Percentiles rank a stretch among this genome's conserved stretches.
Evolutionary conservation across 129 eudicot genomes (phyloP).

Genomic region (sunflower (Helianthus annuus)): HanXRQr2.0-SUNRISE NC_035443.2:25511433-25511932

Average conservation of each 20-base stretch:
- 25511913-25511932: constrained; percentile 58
- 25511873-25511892: constrained; percentile 64
- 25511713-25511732: constrained; percentile 84
- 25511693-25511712: constrained; percentile 70
- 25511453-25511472: too few species aligned
- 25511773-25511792: constrained; percentile 77
- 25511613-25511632: constrained; percentile 86
- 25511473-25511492: too few species aligned
- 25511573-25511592: constrained; percentile 81
- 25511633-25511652: constrained; percentile 89
- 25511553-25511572: constrained; percentile 43
- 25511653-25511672: constrained; percentile 81
- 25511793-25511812: constrained; percentile 84
- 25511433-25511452: too few species aligned
- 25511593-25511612: constrained; percentile 77
- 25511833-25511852: constrained; percentile 46
- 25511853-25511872: constrained; percentile 47
- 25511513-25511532: constrained; percentile 88
- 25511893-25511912: constrained; percentile 56
- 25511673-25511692: constrained; percentile 78
- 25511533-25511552: constrained; percentile 66
- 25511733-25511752: constrained; percentile 76
- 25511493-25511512: constrained; percentile 78
- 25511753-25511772: constrained; percentile 76
- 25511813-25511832: constrained; percentile 67